Evolutionary conservation across 2,329 filamentous ascomycete species (phyloP).

Genomic region (Elsinoe perseae): DNA sequence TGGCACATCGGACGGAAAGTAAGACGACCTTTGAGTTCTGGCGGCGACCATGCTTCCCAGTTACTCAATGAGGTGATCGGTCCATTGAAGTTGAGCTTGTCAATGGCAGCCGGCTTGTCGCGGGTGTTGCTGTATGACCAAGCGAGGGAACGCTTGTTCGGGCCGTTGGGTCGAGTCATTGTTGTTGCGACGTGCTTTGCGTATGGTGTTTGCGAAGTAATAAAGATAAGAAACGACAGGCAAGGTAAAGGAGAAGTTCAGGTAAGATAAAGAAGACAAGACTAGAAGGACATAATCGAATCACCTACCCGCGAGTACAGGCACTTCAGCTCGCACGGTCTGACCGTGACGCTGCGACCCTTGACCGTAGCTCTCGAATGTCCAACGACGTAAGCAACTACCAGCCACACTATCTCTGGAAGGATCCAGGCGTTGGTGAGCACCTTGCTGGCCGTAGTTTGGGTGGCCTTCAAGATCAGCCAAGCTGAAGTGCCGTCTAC

Average conservation of each 20-base stretch:
- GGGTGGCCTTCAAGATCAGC: not conserved
- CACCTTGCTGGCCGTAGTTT: not conserved
- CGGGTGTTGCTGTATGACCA: conserved; percentile 4
- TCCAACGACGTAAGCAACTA: not conserved
- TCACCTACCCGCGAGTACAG: too few relatives aligned
- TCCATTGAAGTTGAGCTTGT: conserved; percentile 27
- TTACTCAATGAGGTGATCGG: conserved; percentile 32
- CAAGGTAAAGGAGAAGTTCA: too few relatives aligned
- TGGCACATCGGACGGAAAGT: conserved; percentile 40
- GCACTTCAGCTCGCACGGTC: not conserved
- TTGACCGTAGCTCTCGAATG: not conserved
- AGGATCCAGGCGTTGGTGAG: not conserved
- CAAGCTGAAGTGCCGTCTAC: not conserved
- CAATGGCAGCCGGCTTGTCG: conserved; percentile 7
- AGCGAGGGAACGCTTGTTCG: conserved; percentile 6
- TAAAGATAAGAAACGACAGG: too few relatives aligned
- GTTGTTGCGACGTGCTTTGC: not conserved
- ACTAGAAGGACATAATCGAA: too few relatives aligned
- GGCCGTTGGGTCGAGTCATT: not conserved
- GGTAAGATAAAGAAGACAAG: too few relatives aligned
- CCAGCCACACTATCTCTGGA: not conserved
- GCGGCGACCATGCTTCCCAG: conserved; percentile 38
- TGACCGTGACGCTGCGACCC: not conserved
- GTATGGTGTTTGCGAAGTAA: not conserved
- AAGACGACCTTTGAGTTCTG: conserved; percentile 32